Base-by-base conservation (phyloP, 768 basidiomycete genomes). In the Trametes villosa region DNA sequence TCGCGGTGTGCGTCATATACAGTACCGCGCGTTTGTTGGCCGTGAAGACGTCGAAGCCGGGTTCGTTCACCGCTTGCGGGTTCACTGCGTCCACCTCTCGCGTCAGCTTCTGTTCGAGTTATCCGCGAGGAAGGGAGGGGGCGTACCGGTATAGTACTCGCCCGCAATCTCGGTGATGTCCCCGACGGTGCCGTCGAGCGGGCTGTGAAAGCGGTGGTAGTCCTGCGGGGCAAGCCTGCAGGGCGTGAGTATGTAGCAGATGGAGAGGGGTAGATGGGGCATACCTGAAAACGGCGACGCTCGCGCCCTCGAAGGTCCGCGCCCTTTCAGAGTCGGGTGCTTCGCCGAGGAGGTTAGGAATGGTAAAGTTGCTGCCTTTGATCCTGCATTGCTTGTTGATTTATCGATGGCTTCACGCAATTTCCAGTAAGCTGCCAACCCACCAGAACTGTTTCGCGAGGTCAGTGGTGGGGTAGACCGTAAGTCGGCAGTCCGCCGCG, bases 151-250 rank as follows among this genome's bases (percentile, higher is more conserved):
- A 64, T 84, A 88, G 65, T 85, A 86, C 59, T 86, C 77, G 2
- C 86, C 86, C 0, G 79, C 76, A 4, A 86, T 76, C 64, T 85
- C 73, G 3, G 60, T 72, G 8, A 77, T 67, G 36, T 80, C 77
- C 11, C 78, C 74, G 20, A 87, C 71, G 12, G 76, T 79, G 36
- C 80, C 86, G 53, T 87, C 86, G 27, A 88, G 75, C 15, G 89
- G 88, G 33, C 82, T 82, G 63, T 91, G 90, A 80, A 89, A 92
- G 15, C 91, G 84, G 69, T 93, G 91, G 66, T 92, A 92, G 69
- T 93, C 91, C 9, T 86, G 81, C 0, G 91, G 92, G 0, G 92
- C 91, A 18, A 94, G 83, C 9, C 71, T 69, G 51, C 8, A 11
- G 3, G 1, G 9, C 20, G 44, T 9, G 9, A 26, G 5, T 26